Conservation (phyloP, 257 asterid genomes). For the Agastache rugosa region DNA sequence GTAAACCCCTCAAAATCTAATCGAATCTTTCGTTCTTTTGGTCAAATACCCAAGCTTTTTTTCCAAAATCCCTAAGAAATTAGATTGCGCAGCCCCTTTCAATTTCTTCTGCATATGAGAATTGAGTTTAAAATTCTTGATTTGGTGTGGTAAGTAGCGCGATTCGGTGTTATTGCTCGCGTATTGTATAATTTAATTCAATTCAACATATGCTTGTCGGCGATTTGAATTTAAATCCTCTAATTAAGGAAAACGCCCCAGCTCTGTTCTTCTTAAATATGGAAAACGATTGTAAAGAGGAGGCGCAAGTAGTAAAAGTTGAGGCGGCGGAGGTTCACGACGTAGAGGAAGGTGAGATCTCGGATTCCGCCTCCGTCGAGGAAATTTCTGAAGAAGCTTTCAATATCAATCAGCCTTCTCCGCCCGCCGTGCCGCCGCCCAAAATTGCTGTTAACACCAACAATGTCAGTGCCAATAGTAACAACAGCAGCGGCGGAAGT, state of each 20-base stretch:
- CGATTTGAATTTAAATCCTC: slow-evolving; percentile 44
- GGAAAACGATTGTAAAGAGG: slow-evolving; percentile 64
- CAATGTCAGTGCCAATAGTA: slow-evolving; percentile 32
- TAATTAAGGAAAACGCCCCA: slow-evolving; percentile 43
- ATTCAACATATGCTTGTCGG: slow-evolving; percentile 41
- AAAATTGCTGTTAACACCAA: slow-evolving; percentile 18
- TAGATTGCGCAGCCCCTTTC: slow-evolving; percentile 24
- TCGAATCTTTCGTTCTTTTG: slow-evolving; percentile 32
- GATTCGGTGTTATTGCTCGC: slow-evolving; percentile 23
- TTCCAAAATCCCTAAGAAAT: too few relatives aligned
- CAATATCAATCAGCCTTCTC: slow-evolving; percentile 45
- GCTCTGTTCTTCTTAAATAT: slow-evolving; percentile 31
- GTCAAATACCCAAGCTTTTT: slow-evolving; percentile 21
- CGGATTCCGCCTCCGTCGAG: slow-evolving; percentile 85
- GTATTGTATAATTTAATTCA: background rate
- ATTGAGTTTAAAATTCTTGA: slow-evolving; percentile 33
- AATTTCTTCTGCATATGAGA: background rate
- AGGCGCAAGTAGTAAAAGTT: slow-evolving; percentile 37
- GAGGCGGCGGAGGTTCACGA: slow-evolving; percentile 46
- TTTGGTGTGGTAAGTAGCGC: slow-evolving; percentile 27
- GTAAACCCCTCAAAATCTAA: slow-evolving; percentile 33
- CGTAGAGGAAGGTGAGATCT: slow-evolving; percentile 95
- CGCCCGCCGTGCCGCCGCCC: slow-evolving; percentile 33
- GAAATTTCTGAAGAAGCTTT: slow-evolving; percentile 77
- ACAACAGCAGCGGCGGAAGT: slow-evolving; percentile 42